phyloP scores from a whole-genome alignment of 2,329 filamentous ascomycete species.

The Ilyonectria robusta region DNA sequence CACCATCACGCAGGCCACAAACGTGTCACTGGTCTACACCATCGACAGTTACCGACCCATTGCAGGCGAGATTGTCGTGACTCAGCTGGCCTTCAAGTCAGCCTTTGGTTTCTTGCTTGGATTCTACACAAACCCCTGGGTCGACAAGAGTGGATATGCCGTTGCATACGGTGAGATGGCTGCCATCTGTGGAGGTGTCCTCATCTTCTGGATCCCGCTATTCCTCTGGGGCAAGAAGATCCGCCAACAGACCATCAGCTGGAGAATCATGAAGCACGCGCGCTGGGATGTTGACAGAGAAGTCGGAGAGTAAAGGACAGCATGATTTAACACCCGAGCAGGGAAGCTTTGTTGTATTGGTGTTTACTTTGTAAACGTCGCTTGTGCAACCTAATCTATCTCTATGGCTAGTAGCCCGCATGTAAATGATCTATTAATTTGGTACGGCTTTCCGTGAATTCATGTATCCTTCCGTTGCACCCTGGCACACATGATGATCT shows the following conservation, averaged over 20 bases:
- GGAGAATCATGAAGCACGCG: constrained; percentile 30
- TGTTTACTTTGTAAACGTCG: too few species aligned
- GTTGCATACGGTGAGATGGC: constrained; percentile 68
- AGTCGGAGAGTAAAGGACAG: constrained; percentile 29
- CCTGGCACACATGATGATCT: constrained; percentile 41
- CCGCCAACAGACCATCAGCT: constrained; percentile 28
- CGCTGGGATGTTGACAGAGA: constrained; percentile 36
- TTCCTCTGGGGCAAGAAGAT: constrained; percentile 64
- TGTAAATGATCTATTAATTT: too few species aligned
- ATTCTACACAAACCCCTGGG: constrained; percentile 72
- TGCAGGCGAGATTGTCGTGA: constrained; percentile 39
- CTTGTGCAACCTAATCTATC: too few species aligned
- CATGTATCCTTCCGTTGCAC: constrained; percentile 27
- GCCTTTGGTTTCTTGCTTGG: constrained; percentile 69
- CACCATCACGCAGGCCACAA: constrained; percentile 35
- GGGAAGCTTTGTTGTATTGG: too few species aligned
- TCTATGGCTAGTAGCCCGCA: too few species aligned
- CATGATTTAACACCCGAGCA: too few species aligned
- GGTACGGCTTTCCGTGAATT: not conserved
- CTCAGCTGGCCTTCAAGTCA: constrained; percentile 63
- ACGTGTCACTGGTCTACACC: constrained; percentile 39
- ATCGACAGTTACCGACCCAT: constrained; percentile 40
- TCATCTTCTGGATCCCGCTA: constrained; percentile 63
- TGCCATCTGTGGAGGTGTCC: constrained; percentile 60
- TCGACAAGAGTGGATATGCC: constrained; percentile 60